These are phyloP conservation scores for Paraglomus occultum DNA, from an alignment of 192 early-diverging fungal species.

Conservation along the genomic window DNA sequence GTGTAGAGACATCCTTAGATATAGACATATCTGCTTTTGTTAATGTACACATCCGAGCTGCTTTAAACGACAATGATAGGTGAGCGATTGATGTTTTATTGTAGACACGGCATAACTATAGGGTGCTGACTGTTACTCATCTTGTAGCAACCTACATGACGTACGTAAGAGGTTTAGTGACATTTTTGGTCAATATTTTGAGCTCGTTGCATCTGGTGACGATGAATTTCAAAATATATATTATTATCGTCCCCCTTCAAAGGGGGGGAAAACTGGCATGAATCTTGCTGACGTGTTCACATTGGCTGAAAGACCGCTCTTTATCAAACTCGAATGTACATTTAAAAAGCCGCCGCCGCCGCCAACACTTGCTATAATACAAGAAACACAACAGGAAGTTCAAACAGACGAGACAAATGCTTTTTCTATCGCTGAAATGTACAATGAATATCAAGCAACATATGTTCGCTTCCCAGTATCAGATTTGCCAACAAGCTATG, in stretches of 20 bases:
- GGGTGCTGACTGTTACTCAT: not conserved
- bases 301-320: constrained; percentile 68
- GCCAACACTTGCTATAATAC: not conserved
- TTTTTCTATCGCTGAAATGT: too few species aligned
- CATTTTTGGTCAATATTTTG: constrained; percentile 61
- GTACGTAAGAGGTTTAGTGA: constrained; percentile 50
- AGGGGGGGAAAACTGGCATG: constrained; percentile 36
- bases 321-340: constrained; percentile 65
- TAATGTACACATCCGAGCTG: constrained; percentile 49
- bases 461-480: constrained; percentile 47
- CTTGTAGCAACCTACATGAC: constrained; percentile 37
- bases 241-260: constrained; percentile 58
- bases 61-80: constrained; percentile 35
- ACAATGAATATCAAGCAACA: too few species aligned
- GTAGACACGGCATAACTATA: too few species aligned
- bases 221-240: constrained; percentile 50
- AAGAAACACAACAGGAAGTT: not conserved
- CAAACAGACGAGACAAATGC: not conserved
- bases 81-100: constrained; percentile 8
- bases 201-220: constrained; percentile 46
- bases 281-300: constrained; percentile 43
- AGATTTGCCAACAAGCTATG: constrained; percentile 65
- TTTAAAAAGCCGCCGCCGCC: constrained; percentile 52
- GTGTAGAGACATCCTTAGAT: constrained; percentile 47
- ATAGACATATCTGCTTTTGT: constrained; percentile 58